Evolutionary conservation across 2,329 filamentous ascomycete genomes (phyloP), one percentile per base, ranked within the genome.

Genomic region (Fusarium mundagurra): DNA sequence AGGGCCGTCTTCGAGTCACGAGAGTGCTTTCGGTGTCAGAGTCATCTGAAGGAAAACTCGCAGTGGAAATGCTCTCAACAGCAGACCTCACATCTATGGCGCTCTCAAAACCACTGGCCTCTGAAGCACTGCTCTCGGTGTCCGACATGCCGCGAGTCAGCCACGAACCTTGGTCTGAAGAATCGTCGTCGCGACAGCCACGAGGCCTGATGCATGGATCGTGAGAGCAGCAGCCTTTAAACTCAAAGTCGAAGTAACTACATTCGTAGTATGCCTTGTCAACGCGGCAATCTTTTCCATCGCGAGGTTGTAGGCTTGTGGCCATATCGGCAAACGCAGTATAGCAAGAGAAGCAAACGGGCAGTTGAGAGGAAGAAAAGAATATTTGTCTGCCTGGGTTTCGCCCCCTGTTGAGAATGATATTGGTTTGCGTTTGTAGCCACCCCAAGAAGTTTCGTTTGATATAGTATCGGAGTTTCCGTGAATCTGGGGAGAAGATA

Each of bases 201-300:
- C 47, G 69, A 60, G 69, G 69, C n/a, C 47, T 58, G 36, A 69
- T 69, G 74, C 88, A 89, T 22, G 86, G 83, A 67, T 87, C 77
- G 20, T 82, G 76, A 20, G 80, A 76, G 76, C 87, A 89, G 73
- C 88, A 89, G 24, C 85, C 87, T 29, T 16, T 13, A 9, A 22
- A 74, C 6, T 58, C 64, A 71, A 85, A 87, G 38, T 72, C 69
- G 72, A 79, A 83, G 54, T 59, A 45, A 20, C 54, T 67, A 71
- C 86, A 88, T 31, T 68, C 57, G 71, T 85, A 87, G 70, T 80
- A 86, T 36, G 58, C 38, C 27, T 72, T 73, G 65, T 79, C 81
- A 13, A 64, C 8, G 12, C 78, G 68, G 54, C 85, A 86, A 54
- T 59, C 54, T 18, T 22, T 68, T 38, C 45, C 55, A 36, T 61